phyloP scores from a whole-genome alignment of 495 filamentous ascomycete genomes.

The Letharia lupina region DNA sequence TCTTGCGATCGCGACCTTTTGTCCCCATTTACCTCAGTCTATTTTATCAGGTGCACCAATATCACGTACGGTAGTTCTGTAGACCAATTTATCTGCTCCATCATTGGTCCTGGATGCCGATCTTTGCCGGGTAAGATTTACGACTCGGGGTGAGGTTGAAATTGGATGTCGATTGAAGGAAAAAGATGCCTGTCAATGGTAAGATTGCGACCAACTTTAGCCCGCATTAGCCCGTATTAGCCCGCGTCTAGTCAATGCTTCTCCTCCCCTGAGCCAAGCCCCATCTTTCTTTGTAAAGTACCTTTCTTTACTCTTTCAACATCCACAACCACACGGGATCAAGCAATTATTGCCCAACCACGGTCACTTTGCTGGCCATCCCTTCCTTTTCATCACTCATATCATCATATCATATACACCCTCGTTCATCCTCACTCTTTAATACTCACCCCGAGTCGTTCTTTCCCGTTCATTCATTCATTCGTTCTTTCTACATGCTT shows the following conservation, averaged over 20 bases:
- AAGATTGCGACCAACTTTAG: slow-evolving; percentile 3
- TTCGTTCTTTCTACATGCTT: neutral
- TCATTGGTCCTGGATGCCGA: too few relatives aligned
- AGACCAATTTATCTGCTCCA: too few relatives aligned
- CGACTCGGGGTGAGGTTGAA: neutral
- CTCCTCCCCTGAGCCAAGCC: neutral
- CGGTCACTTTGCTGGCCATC: slow-evolving; percentile 7
- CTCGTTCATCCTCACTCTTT: neutral
- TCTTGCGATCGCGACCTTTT: neutral
- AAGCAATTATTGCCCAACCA: neutral
- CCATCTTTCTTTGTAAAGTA: neutral
- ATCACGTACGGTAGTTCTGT: too few relatives aligned
- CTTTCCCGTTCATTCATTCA: neutral
- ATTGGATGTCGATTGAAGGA: neutral
- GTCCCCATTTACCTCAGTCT: too few relatives aligned
- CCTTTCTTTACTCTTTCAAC: neutral
- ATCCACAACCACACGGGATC: neutral
- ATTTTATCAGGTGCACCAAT: too few relatives aligned
- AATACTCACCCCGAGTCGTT: neutral
- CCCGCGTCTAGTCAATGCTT: neutral
- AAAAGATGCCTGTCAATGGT: neutral
- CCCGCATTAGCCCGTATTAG: slow-evolving; percentile 2
- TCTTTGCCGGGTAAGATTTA: too few relatives aligned
- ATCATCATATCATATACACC: neutral
- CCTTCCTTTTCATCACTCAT: slow-evolving; percentile 4